Evolutionary conservation across 2,329 filamentous ascomycete species (phyloP), one percentile per base, ranked within the genome.

Genomic region (Mariannaea sp.): DNA sequence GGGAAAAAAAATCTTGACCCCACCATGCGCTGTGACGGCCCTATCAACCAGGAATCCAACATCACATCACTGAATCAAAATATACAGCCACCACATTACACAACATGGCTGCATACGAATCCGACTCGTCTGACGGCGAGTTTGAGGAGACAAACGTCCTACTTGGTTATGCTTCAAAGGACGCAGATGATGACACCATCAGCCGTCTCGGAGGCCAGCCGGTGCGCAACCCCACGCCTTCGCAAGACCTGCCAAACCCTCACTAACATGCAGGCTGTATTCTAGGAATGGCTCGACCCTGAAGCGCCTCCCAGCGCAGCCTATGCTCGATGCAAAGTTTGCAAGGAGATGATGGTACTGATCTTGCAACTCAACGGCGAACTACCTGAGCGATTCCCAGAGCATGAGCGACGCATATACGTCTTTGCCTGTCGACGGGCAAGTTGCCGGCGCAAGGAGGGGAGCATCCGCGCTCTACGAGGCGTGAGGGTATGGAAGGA

Each of bases 301-400:
- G 76, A 80, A 47, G 83, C 80, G 33, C 79, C 88, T 4, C 89
- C 93, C 7, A 89, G 90, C 1, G 88, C 88, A 19, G 78, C 86
- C 1, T 80, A 96, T 8, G 91, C 89, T 17, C 88, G 86, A 73
- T 99, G 94, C 77, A 91, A 89, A 73, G 82, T 89, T 60, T 99
- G 94, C 83, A 89, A 91, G 61, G 83, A 86, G 46, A 74, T 90
- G 46, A 91, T 97, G 84, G 86, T 85, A 1, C 80, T 97, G 9
- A 82, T 99, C 3, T 82, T 99, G 40, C 92, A 99, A 72, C 82
- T 99, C 22, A 91, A 99, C 72, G 92, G 85, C 65, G 92, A 97
- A 69, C 80, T 97, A 3, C 92, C 92, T 12, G 88, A 93, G 49
- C 81, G 85, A 42, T 97, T 96, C 67, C 89, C 92, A 2, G 85